Evolutionary conservation across 2,329 filamentous ascomycete species (phyloP), one percentile per base, ranked within the genome.

Genomic region (Davidsoniella virescens): DNA sequence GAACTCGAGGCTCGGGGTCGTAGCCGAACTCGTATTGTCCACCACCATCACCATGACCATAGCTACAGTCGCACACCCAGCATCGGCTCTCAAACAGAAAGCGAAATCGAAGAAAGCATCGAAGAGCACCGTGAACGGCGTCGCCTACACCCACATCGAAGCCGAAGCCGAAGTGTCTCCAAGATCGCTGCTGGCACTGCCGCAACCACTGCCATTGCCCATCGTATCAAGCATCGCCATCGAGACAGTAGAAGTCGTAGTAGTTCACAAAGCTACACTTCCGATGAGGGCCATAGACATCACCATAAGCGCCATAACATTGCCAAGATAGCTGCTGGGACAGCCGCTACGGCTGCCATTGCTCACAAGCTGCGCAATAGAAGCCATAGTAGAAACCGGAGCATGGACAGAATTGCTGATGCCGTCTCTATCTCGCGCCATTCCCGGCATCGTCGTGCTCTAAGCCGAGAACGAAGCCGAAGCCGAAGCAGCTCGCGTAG

Each of bases 261-360:
- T 44, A 66, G 69, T 39, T 71, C 70, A 53, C 62, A n/a, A 10
- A 39, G 29, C 8, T 16, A 17, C 18, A 25, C 17, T 14, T 47
- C 44, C 18, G 44, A 25, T 17, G 44, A 38, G n/a, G 17, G 16
- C 5, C 33, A 47, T 2, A 37, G 16, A n/a, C 44, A 37, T 14
- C 44, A 37, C 18, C 44, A 23, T n/a, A 17, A 47, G n/a, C 37
- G 38, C 4, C 43, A 69, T 5, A 75, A 70, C 7, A 61, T 69
- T 4, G 75, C 75, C 52, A 79, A 78, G 59, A 74, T 70, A 18
- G 77, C 71, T 6, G 63, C 73, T 1, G 76, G 75, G 26, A 76
- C 74, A 14, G 71, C 72, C n/a, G 76, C 75, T 18, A 68, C 73
- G 5, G 74, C 74, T 38, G 76, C 75, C 3, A 59, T 80, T 5